phyloP scores from a whole-genome alignment of 2,329 filamentous ascomycete genomes.

The Colletotrichum paranaense region DNA sequence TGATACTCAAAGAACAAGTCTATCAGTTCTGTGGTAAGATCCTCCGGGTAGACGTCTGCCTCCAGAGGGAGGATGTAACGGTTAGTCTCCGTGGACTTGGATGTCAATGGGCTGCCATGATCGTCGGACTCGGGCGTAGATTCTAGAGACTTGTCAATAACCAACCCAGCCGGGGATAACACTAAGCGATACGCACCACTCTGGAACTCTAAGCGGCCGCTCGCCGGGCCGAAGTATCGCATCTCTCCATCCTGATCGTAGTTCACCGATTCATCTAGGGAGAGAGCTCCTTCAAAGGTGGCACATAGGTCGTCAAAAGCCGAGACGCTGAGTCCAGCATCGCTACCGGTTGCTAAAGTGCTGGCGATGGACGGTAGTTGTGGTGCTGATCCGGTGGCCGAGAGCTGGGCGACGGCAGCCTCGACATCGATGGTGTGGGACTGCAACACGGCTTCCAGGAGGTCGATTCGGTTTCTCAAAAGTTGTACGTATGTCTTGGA shows the following conservation, averaged over 20 bases:
- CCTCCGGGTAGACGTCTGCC: conserved; percentile 30
- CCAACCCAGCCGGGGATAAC: background rate
- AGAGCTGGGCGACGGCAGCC: conserved; percentile 38
- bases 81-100: conserved; percentile 15
- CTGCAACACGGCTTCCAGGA: conserved; percentile 44
- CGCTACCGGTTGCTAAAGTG: conserved; percentile 25
- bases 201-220: conserved; percentile 47
- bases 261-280: conserved; percentile 48
- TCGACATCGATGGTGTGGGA: conserved; percentile 45
- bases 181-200: background rate
- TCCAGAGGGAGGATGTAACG: conserved; percentile 25
- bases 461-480: conserved; percentile 45
- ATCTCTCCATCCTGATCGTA: conserved; percentile 48
- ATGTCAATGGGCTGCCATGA: conserved; percentile 4
- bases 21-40: conserved; percentile 44
- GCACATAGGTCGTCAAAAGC: conserved; percentile 28
- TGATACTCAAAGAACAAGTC: conserved; percentile 51
- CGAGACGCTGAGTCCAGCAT: conserved; percentile 15
- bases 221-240: conserved; percentile 49
- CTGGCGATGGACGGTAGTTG: conserved; percentile 10
- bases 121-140: conserved; percentile 19
- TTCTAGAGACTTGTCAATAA: background rate
- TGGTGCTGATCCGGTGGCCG: conserved; percentile 1
- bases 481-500: conserved; percentile 49
- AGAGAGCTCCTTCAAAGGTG: conserved; percentile 45